A percentile compares a stretch with the other conserved stretches of the same genome.
Conservation (phyloP, 2,329 filamentous ascomycete genomes). For the Macrophomina tecta region DNA sequence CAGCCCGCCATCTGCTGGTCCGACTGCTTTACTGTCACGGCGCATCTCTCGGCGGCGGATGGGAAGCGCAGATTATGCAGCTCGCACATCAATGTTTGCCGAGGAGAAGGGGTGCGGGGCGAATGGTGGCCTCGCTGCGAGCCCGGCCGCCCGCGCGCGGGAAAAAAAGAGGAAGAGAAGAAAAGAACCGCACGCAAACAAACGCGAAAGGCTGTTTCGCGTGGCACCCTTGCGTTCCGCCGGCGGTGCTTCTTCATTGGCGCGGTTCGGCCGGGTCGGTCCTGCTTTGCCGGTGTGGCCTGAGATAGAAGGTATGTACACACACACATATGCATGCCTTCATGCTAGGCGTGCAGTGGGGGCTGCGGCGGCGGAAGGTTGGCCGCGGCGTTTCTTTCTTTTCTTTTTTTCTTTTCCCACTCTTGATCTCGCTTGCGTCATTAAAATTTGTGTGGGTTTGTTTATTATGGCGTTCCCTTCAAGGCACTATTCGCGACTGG, state of each 20-base stretch:
- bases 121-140: background rate
- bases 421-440: background rate
- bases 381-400: background rate
- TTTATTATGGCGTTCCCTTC: background rate
- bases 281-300: constrained; percentile 11
- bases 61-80: background rate
- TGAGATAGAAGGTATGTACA: background rate
- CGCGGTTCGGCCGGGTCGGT: constrained; percentile 22
- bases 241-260: background rate
- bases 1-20: constrained; percentile 7
- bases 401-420: no score
- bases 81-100: background rate
- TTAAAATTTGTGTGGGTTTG: background rate
- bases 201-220: background rate
- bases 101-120: background rate
- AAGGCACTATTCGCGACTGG: background rate
- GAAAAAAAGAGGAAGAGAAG: background rate
- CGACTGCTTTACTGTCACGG: background rate
- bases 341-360: no score
- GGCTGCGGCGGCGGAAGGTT: background rate
- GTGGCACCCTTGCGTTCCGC: constrained; percentile 8
- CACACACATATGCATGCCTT: no score
- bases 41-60: background rate
- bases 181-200: background rate
- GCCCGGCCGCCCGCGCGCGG: no score